Base-by-base conservation (phyloP, 768 basidiomycete species). In the Pisolithus orientalis region DNA sequence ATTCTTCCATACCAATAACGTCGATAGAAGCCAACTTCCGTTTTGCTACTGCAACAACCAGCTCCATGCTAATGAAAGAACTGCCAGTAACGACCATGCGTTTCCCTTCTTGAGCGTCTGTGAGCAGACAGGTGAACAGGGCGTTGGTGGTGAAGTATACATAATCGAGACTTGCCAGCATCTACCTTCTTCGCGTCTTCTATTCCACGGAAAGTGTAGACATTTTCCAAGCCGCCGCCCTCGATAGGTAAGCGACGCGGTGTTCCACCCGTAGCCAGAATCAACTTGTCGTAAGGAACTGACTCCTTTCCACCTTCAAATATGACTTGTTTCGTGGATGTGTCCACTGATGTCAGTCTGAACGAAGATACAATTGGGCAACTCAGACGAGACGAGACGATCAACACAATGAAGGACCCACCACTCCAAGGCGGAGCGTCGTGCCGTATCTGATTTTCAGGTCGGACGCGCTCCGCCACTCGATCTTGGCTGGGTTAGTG, bases 41-140 rank as follows among this genome's bases (percentile, higher is more conserved):
- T 59, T 82, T 83, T 7, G 80, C 67, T 2, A 87, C 69, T 0
- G 90, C 87, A n/a, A 74, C 77, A 6, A 90, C 90, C n/a, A 92
- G 73, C 65, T 94, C 90, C 90, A 96, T 90, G 51, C 87, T 83
- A 60, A 96, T 96, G 72, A 94, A 96, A 13, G 87, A 90, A 47
- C 84, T 87, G 2, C 94, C 94, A 56, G 94, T 85, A 11, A 94
- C 79, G 31, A 92, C 90, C 53, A 87, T 66, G 46, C 75, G 75
- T 68, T 91, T 88, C 32, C 86, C 85, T 57, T 89, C 85, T 69
- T 86, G 72, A 34, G 78, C 78, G 46, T 77, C 84, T 87, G 39
- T 44, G 51, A 42, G 29, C 9, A 49, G 42, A 39, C 43, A 6
- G 16, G 39, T 34, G 34, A 49, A 13, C 50, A 53, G 39, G 29